Base-by-base conservation (phyloP, 192 early-diverging fungal genomes). In the Irineochytrium annulatum region DNA sequence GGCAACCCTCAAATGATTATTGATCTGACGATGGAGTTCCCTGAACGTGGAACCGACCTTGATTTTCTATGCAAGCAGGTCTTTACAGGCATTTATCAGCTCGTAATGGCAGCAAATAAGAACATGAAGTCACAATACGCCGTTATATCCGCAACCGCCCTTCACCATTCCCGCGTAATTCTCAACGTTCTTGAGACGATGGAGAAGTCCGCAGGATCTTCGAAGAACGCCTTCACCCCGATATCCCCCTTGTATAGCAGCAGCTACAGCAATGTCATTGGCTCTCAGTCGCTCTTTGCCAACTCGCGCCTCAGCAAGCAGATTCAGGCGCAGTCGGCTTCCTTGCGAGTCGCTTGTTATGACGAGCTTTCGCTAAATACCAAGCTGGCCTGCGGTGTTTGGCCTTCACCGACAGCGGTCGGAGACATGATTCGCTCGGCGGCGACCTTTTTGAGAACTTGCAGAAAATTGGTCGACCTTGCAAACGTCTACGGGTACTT, bases 71-170 rank as follows among this genome's bases (percentile, higher is more conserved):
- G 71, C 58, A 43, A 78, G 3, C 35, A 60, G 63, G 77, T 82
- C 3, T 82, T 71, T 52, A 71, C 75, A 54, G 67, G 64, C 60
- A 64, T 80, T 0, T 56, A 76, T 22, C 80, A 81, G 53, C 55
- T 82, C 19, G 63, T 78, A 0, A 73, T 81, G 30, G 72, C 80
- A 34, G 77, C 78, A 22, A 82, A 82, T 63, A 72, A 78, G 48
- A 81, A 80, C 65, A 72, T 69, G 24, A 82, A 82, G 51, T 55
- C 65, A 20, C 68, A 77, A 1, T 82, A 70, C 45, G 67, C 81
- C 45, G 56, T 75, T 14, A 82, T 82, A 37, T 45, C 75, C 2
- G 80, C 80, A 22, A 81, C 75, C 58, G 69, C 73, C 16, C 77
- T 78, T 28, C 75, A 75, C 44, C 53, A 70, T 37, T 59, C 77